Evolutionary conservation across 2,329 filamentous ascomycete species (phyloP).

Genomic region (Pseudogymnoascus sp.): DNA sequence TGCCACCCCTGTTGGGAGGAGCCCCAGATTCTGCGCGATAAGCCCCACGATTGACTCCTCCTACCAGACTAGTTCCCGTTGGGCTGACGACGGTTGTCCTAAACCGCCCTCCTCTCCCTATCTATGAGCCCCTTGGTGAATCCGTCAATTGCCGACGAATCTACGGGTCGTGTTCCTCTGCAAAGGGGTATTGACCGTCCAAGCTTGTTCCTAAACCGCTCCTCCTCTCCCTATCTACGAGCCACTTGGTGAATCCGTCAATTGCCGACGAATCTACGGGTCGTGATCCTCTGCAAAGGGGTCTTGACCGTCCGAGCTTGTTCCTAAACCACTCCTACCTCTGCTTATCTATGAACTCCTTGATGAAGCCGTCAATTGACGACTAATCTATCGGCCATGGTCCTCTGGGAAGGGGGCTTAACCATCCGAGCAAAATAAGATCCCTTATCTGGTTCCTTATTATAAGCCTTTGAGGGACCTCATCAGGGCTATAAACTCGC

Average conservation of each 20-base stretch:
- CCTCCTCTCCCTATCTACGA: neutral
- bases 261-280: neutral
- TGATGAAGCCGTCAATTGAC: neutral
- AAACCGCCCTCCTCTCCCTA: neutral
- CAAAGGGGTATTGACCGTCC: neutral
- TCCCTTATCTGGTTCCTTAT: neutral
- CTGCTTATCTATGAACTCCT: neutral
- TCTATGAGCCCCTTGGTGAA: neutral
- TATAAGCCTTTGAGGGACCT: neutral
- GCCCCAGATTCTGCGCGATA: neutral
- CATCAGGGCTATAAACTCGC: neutral
- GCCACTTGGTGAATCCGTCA: neutral
- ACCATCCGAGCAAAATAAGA: neutral
- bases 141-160: neutral
- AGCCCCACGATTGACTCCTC: neutral
- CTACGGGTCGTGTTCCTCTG: neutral
- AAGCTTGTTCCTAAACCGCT: neutral
- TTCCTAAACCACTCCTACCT: neutral
- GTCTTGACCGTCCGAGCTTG: neutral
- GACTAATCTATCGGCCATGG: neutral
- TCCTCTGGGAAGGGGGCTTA: neutral
- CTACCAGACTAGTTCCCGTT: neutral
- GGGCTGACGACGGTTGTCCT: neutral
- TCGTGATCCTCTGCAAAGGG: neutral
- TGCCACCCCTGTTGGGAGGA: neutral